These are phyloP conservation scores for Eustoma russellianum DNA, from an alignment of 257 asterid species.

Conservation along the genomic window DNA sequence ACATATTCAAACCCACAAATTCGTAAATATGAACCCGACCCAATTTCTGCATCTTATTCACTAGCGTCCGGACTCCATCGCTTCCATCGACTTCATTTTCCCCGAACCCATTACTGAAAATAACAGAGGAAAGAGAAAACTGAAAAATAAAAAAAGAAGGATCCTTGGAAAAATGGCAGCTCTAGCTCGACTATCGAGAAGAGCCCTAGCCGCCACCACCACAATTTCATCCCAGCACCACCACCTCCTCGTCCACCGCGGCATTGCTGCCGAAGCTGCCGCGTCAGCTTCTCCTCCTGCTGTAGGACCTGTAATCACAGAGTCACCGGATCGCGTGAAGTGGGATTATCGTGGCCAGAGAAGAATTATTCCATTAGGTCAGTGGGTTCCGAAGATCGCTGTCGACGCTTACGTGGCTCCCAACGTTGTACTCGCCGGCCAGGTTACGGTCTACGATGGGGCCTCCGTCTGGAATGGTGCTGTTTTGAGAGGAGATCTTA, in stretches of 20 bases:
- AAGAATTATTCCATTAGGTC: slow-evolving; percentile 65
- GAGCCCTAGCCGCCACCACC: slow-evolving; percentile 32
- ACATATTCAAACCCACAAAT: too few species aligned
- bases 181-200: slow-evolving; percentile 48
- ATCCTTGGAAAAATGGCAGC: slow-evolving; percentile 44
- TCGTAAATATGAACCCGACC: too few species aligned
- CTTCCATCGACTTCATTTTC: too few species aligned
- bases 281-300: slow-evolving; percentile 14
- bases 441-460: slow-evolving; percentile 75
- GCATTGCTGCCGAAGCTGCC: slow-evolving; percentile 40
- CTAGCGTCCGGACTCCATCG: too few species aligned
- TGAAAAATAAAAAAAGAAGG: too few species aligned
- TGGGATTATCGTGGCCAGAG: slow-evolving; percentile 96
- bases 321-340: slow-evolving; percentile 63
- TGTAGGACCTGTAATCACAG: slow-evolving; percentile 27
- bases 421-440: slow-evolving; percentile 90
- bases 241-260: slow-evolving; percentile 23
- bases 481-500: slow-evolving; percentile 76
- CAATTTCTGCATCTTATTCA: too few species aligned
- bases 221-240: background rate
- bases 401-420: slow-evolving; percentile 97
- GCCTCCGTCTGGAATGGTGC: slow-evolving; percentile 90
- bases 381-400: slow-evolving; percentile 82
- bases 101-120: too few species aligned
- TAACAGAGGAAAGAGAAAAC: too few species aligned